Evolutionary conservation across 371 early-diverging fungal genomes (phyloP).

Genomic region (Mortierella sp.): DNA sequence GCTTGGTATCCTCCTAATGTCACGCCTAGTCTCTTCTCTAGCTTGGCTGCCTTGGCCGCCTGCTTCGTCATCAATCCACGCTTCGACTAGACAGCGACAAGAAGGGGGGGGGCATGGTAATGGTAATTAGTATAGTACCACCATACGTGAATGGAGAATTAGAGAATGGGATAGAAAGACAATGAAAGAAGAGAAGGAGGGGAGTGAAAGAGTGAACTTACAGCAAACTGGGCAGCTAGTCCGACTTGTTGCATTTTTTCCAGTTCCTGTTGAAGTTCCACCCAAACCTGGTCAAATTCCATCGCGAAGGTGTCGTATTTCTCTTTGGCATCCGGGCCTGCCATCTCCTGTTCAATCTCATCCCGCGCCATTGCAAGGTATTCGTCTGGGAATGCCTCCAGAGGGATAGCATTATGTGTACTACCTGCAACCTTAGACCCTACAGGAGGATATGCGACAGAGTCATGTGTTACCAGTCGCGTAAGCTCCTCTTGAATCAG

Average conservation of each 20-base stretch:
- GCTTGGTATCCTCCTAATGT: slow-evolving; percentile 85
- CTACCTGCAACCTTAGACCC: slow-evolving; percentile 67
- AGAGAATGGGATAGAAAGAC: neutral
- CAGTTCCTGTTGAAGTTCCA: slow-evolving; percentile 33
- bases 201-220: slow-evolving; percentile 10
- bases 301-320: slow-evolving; percentile 52
- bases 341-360: slow-evolving; percentile 43
- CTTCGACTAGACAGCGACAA: slow-evolving; percentile 54
- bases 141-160: neutral
- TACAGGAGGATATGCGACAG: slow-evolving; percentile 74
- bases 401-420: slow-evolving; percentile 43
- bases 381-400: slow-evolving; percentile 62
- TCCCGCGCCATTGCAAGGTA: slow-evolving; percentile 53
- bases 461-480: slow-evolving; percentile 72
- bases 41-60: slow-evolving; percentile 79
- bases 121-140: neutral
- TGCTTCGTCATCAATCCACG: slow-evolving; percentile 83
- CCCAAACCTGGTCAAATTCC: slow-evolving; percentile 52
- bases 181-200: neutral
- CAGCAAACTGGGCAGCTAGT: slow-evolving; percentile 35
- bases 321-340: slow-evolving; percentile 39
- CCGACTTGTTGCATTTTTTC: slow-evolving; percentile 29
- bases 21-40: slow-evolving; percentile 86
- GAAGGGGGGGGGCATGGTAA: neutral
- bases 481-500: slow-evolving; percentile 48